Base-by-base conservation (phyloP, 2,329 filamentous ascomycete genomes). In the Talaromyces sp. region DNA sequence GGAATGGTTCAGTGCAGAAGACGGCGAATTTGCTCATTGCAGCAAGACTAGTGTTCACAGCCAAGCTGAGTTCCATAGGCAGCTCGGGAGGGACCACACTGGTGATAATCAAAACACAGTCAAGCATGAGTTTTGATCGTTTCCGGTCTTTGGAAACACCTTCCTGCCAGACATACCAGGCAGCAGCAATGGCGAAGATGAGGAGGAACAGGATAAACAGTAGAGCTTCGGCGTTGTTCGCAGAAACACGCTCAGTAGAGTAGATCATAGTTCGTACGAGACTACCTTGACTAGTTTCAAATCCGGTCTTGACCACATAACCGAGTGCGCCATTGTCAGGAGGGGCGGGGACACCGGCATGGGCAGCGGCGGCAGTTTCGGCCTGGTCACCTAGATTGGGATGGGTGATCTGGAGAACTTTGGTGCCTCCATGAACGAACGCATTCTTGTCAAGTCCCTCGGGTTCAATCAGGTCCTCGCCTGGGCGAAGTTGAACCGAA, bases 221-320 rank as follows among this genome's bases (percentile, higher is more conserved):
- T n/a, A 99, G 80, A 1, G 95, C 95, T 77, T 99, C 95, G 51
- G 88, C 88, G 71, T 99, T 98, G 79, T 97, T 97, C 68, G 95
- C 95, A n/a, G 93, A 98, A 26, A 99, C 93, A 66, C 93, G 91
- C 77, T 99, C 95, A 1, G 95, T 99, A 1, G 96, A 97, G 80
- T 96, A 99, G 71, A 99, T 99, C 95, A 99, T 99, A 67, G 95
- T 99, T 64, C 95, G 90, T 63, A 99, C 95, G 62, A 99, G 85
- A 76, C 92, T 97, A 64, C 95, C 95, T 78, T 99, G 96, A 60
- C 93, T 98, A 11, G 95, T 99, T 78, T 99, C 96, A 70, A 99
- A 99, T 13, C 95, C 95, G 58, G 95, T 99, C 84, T 97, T 98
- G 71, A 93, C 89, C 52, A 99, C 91, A 64, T 99, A 85, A 63